Percentiles rank a stretch among this genome's conserved stretches.
These are phyloP conservation scores for Blastocystis hominis DNA, from an alignment of 352 stramenopile species.

Conservation along the genomic window DNA sequence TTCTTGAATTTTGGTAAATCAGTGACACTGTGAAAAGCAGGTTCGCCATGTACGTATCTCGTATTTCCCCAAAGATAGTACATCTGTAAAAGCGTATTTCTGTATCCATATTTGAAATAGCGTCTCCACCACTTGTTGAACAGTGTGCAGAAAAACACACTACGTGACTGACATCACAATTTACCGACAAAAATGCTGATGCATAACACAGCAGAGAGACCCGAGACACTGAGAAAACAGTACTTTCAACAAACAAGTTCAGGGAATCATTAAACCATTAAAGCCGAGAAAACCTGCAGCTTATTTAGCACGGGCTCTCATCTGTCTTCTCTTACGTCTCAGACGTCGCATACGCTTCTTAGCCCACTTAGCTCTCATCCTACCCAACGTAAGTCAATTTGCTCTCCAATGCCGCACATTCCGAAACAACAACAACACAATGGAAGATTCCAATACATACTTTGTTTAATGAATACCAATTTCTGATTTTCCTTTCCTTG, in stretches of 20 bases:
- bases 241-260: background rate
- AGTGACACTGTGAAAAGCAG: background rate
- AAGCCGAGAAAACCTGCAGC: background rate
- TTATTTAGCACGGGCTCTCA: slow-evolving; percentile 49
- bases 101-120: too few relatives aligned
- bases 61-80: too few relatives aligned
- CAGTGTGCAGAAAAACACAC: too few relatives aligned
- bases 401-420: background rate
- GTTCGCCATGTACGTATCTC: too few relatives aligned
- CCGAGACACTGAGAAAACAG: too few relatives aligned
- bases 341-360: slow-evolving; percentile 49
- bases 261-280: background rate
- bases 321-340: slow-evolving; percentile 57
- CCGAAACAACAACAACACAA: background rate
- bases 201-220: too few relatives aligned
- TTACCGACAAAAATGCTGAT: too few relatives aligned
- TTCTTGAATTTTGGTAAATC: background rate
- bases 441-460: background rate
- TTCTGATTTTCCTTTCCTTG: background rate
- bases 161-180: too few relatives aligned
- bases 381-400: background rate
- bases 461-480: slow-evolving; percentile 28
- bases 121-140: too few relatives aligned
- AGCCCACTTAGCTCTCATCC: slow-evolving; percentile 50
- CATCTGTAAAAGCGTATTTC: too few relatives aligned